Base-by-base conservation (phyloP, 768 basidiomycete species). In the Lactarius tabidus region DNA sequence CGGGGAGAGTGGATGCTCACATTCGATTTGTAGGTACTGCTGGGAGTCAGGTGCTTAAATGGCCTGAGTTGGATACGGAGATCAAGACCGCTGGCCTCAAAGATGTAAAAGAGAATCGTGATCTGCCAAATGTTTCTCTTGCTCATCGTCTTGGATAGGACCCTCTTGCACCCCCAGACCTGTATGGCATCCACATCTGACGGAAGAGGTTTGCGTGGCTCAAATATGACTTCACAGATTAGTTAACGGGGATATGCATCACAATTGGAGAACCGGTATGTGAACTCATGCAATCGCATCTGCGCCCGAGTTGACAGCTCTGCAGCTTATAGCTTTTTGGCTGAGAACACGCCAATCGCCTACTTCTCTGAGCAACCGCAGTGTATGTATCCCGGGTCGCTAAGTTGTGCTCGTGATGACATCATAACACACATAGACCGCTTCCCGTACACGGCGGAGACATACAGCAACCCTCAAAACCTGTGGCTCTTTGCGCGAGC, bases 111-210 rank as follows among this genome's bases (percentile, higher is more conserved):
- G 14, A 3, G 8, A 20, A 23, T 9, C 28, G 23, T 17, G 6
- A 51, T 14, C 14, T 28, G 12, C 26, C 2, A 6, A 6, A 51
- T 51, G 31, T 18, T 7, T 58, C 5, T 1, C 35, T 8, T 9
- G 20, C 58, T 65, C 18, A 54, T 43, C 17, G 15, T 45, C n/a
- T 28, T 35, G 2, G 33, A 14, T 48, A 75, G 74, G 75, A 77
- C 55, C 73, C 75, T 3, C 54, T 76, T 41, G 75, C 76, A 4
- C 76, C 76, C n/a, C 76, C 76, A 51, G 76, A 77, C 45, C 52
- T 77, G 76, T 76, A 59, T 61, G 76, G 1, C 18, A 18, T 20
- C 6, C 23, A 3, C 6, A 14, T 26, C 9, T 54, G 20, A n/a
- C 8, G 29, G 28, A 48, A 26, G 45, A 33, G 18, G 8, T 6